Evolutionary conservation across 305 asterid species (phyloP), one percentile per base, ranked within the genome.

Genomic region (Ajuga reptans): DNA sequence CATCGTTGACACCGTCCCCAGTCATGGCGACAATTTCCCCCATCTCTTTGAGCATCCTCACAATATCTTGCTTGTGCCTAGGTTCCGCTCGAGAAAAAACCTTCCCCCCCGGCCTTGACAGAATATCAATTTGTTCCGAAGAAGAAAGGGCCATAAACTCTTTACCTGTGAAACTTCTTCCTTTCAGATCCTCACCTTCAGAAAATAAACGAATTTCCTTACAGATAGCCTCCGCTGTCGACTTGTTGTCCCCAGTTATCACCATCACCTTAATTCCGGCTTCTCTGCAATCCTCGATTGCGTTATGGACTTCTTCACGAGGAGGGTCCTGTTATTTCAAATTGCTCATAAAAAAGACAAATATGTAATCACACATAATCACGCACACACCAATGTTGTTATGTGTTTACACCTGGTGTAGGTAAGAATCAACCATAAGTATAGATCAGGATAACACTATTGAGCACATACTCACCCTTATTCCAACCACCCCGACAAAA

Each of bases 1-100:
- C 98, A 81, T 93, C 98, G 75, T 90, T 92, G 43, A 92, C 95
- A 10, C 98, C 98, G 72, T 92, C 98, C 31, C 98, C 98, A 37
- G 97, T 92, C 97, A 92, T 92, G 7, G 98, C 97, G 75, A 92
- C 98, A 50, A 92, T 68, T 75, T 90, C 97, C 3, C 91, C 96
- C 84, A 81, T 81, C 34, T 84, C 96, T 79, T 90, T 90, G 29
- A 92, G 87, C 82, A 90, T 78, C 82, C 97, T 78, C 70, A 92
- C 97, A 31, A 92, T 90, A 45, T 92, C 96, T 73, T 92, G 98
- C 78, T 92, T 92, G 75, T 92, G 98, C 73, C 80, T 82, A 12
- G 98, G 98, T 77, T 92, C 98, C 11, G 97, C 91, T 64, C 98
- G 79, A 58, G 98, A 92, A 65, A 91, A 87, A 17, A 92, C 91